These are phyloP conservation scores for Dalbergia cochinchinensis DNA, from an alignment of 306 rosid species.

Conservation along the genomic window DNA sequence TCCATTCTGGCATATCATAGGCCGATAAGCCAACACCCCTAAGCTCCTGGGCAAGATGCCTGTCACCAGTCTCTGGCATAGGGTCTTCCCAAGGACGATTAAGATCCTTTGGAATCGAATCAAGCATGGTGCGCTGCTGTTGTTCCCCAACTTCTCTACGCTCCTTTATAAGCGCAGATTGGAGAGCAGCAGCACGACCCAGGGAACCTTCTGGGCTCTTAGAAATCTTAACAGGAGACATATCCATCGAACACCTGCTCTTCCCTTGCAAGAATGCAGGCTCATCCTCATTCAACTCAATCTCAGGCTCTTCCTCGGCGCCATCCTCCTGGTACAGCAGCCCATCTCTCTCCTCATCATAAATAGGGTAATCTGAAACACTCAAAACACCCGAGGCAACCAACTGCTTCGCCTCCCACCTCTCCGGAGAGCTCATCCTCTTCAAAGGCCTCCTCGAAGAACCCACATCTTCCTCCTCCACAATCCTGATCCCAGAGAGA, in stretches of 20 bases:
- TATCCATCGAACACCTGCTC: constrained; percentile 79
- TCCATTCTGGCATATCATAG: constrained; percentile 93
- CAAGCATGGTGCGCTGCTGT: constrained; percentile 88
- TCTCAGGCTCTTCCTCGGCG: constrained; percentile 88
- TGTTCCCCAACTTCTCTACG: constrained; percentile 92
- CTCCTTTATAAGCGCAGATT: constrained; percentile 91
- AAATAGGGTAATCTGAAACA: constrained; percentile 75
- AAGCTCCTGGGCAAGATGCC: constrained; percentile 92
- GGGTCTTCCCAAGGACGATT: constrained; percentile 99
- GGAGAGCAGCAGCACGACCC: constrained; percentile 91
- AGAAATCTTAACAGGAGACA: constrained; percentile 94
- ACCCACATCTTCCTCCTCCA: constrained; percentile 67
- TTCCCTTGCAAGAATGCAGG: constrained; percentile 89
- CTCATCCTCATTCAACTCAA: constrained; percentile 88
- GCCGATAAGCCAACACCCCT: constrained; percentile 94
- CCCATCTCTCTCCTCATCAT: constrained; percentile 89
- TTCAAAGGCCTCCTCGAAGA: constrained; percentile 81
- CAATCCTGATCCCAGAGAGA: constrained; percentile 85
- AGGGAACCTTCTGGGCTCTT: constrained; percentile 92
- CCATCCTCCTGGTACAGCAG: constrained; percentile 80
- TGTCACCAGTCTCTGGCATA: constrained; percentile 90
- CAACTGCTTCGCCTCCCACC: constrained; percentile 89
- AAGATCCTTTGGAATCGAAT: constrained; percentile 92
- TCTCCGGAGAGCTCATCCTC: constrained; percentile 96
- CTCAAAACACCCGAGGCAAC: constrained; percentile 85